phyloP scores from a whole-genome alignment of 805 yeast species.

The Candida insectorum region DNA sequence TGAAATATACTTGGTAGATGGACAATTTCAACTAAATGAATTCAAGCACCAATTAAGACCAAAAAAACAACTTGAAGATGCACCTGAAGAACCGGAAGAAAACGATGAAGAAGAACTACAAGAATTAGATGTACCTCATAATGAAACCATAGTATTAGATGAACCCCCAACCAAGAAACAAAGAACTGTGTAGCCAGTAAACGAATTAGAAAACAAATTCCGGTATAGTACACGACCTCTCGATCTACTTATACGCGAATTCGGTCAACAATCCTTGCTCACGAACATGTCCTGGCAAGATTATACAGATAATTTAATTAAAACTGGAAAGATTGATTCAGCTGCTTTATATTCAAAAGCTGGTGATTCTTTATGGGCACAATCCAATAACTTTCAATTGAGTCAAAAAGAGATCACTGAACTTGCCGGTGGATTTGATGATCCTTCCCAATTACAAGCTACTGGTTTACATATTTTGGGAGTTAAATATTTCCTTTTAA shows the following conservation, averaged over 20 bases:
- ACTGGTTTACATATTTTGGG: slow-evolving; percentile 83
- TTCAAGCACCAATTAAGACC: neutral
- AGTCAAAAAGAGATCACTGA: slow-evolving; percentile 67
- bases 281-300: slow-evolving; percentile 52
- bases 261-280: too few relatives aligned
- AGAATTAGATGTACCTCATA: slow-evolving; percentile 4
- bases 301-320: slow-evolving; percentile 88
- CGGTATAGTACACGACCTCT: neutral
- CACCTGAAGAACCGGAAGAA: slow-evolving; percentile 7
- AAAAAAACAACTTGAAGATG: slow-evolving; percentile 12
- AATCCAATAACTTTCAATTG: slow-evolving; percentile 63
- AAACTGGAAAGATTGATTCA: slow-evolving; percentile 83
- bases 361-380: slow-evolving; percentile 95
- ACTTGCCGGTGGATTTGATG: slow-evolving; percentile 75
- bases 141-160: slow-evolving; percentile 18
- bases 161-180: slow-evolving; percentile 23
- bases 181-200: slow-evolving; percentile 2
- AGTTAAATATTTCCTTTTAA: slow-evolving; percentile 81
- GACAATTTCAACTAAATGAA: slow-evolving; percentile 3
- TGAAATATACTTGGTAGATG: slow-evolving; percentile 51
- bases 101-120: slow-evolving; percentile 4
- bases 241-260: neutral
- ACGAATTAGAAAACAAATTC: neutral
- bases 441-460: slow-evolving; percentile 76
- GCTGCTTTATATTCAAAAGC: slow-evolving; percentile 93